These are phyloP conservation scores for Sanguinoderma infundibulare DNA, from an alignment of 1,284 basidiomycete species.

Conservation along the genomic window DNA sequence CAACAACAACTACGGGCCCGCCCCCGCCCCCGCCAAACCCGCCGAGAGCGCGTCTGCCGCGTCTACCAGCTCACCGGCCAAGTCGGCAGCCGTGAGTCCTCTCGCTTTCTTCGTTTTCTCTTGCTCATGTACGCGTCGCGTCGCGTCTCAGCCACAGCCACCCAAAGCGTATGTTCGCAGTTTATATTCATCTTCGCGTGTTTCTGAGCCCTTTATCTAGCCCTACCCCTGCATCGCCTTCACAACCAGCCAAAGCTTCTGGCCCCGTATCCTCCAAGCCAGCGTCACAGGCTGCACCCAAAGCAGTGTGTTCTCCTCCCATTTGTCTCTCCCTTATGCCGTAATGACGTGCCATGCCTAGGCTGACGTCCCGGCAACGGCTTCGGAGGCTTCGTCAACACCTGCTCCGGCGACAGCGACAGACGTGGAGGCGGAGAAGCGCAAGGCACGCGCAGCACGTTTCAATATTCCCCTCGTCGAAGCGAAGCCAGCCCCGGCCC, in stretches of 20 bases:
- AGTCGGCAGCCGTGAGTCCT: slow-evolving; percentile 31
- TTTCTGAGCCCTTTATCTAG: neutral
- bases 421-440: slow-evolving; percentile 60
- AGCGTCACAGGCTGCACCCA: slow-evolving; percentile 14
- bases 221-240: slow-evolving; percentile 1
- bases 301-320: slow-evolving; percentile 12
- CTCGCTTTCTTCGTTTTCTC: neutral
- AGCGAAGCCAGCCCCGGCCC: slow-evolving; percentile 30
- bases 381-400: slow-evolving; percentile 13
- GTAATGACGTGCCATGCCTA: slow-evolving; percentile 1
- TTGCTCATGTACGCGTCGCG: slow-evolving; percentile 12
- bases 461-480: slow-evolving; percentile 72
- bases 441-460: slow-evolving; percentile 65
- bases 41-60: slow-evolving; percentile 14
- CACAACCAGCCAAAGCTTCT: slow-evolving; percentile 12
- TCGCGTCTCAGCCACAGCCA: slow-evolving; percentile 41
- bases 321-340: neutral
- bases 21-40: slow-evolving; percentile 1
- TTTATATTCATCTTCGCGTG: neutral
- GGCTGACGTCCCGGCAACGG: slow-evolving; percentile 7
- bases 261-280: slow-evolving; percentile 12
- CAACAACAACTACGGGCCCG: slow-evolving; percentile 35
- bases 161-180: slow-evolving; percentile 48
- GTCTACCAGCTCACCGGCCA: slow-evolving; percentile 6
- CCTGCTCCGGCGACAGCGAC: slow-evolving; percentile 16